Evolutionary conservation across 2,329 filamentous ascomycete species (phyloP), one percentile per base, ranked within the genome.

Genomic region (Phaeosphaeria sp.): DNA sequence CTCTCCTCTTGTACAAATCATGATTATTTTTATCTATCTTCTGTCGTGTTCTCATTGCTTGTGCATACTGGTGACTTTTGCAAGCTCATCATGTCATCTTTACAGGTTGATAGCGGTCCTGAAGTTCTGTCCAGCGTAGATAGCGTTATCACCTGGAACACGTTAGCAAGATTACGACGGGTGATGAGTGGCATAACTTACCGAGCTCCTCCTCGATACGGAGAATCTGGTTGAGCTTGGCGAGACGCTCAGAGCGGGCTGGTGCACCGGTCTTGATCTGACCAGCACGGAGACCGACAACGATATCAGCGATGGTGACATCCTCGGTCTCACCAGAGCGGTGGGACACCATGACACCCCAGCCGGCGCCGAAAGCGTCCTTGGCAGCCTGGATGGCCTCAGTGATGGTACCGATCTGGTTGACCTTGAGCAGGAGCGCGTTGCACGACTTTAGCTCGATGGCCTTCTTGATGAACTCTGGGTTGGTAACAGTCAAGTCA

Each of bases 291-390:
- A 99, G 91, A 85, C 95, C 95, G 72, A 99, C 95, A 67, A 93
- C 93, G 72, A 99, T 95, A 79, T 99, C 95, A 72, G 95, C 90
- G 80, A 99, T 99, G 82, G 95, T 99, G 74, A 99, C 95, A 84
- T 99, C 95, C 85, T 98, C 95, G 60, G 95, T 99, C 90, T 99
- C 95, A 80, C 95, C 95, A 64, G 95, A 99, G 74, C 95, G 90
- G 87, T 99, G 95, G 68, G 95, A 98, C 67, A 99, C 95, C 95
- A 99, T 98, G 85, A 99, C 93, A 80, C 94, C 94, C 95, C 95
- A 99, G 80, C 88, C 89, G 73, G 92, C 94, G 71, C 90, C 71
- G 80, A 95, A 98, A 51, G 94, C 96, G 84, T 98, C 95, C 88
- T 98, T 97, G 80, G 95, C 94, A 55, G 95, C 95, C 86, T 98